phyloP scores from a whole-genome alignment of 202 grass and related monocot genomes.

The Hordeum pubiflorum region DNA sequence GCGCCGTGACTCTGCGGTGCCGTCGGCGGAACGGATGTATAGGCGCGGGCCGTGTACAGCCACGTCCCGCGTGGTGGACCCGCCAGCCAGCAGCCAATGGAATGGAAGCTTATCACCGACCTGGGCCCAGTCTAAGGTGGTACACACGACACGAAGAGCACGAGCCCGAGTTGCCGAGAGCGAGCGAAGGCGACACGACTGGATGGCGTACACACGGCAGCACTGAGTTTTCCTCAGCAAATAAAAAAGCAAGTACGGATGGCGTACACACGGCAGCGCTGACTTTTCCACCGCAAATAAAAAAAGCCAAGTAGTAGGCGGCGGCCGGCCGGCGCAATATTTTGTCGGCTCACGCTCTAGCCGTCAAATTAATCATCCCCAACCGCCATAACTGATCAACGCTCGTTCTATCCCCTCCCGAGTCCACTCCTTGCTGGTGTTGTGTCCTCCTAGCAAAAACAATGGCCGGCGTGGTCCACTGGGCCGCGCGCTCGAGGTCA shows the following conservation, averaged over 20 bases:
- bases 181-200: not conserved
- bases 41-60: not conserved
- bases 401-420: no score
- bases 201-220: not conserved
- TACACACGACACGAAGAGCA: not conserved
- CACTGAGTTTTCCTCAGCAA: not conserved
- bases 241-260: no score
- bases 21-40: constrained; percentile 13
- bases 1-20: not conserved
- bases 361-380: no score
- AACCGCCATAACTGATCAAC: no score
- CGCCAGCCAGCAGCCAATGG: not conserved
- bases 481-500: no score
- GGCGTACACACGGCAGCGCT: not conserved
- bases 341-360: no score
- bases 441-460: no score
- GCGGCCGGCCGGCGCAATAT: no score
- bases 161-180: not conserved
- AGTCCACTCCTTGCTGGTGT: no score
- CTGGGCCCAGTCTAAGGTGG: not conserved
- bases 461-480: no score
- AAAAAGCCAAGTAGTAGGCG: no score
- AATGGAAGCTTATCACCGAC: not conserved
- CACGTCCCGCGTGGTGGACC: constrained; percentile 11
- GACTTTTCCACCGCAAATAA: no score